These are phyloP conservation scores for Calycina marina DNA, from an alignment of 2,329 filamentous ascomycete species.

Conservation along the genomic window DNA sequence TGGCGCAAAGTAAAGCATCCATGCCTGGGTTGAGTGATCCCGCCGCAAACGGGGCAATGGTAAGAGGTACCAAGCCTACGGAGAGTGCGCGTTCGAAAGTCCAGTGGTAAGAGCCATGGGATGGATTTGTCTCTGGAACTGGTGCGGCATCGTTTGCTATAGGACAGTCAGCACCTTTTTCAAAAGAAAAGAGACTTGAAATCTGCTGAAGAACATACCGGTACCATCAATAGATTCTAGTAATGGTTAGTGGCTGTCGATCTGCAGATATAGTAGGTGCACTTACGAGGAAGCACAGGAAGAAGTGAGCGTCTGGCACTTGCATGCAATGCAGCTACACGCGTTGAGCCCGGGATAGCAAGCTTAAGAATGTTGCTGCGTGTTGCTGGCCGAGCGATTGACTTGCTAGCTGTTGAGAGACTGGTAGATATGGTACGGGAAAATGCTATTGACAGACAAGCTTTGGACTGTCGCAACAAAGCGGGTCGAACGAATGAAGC, in stretches of 20 bases:
- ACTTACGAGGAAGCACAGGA: slow-evolving; percentile 71
- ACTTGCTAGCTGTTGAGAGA: slow-evolving; percentile 22
- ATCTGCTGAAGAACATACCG: slow-evolving; percentile 34
- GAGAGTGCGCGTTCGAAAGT: slow-evolving; percentile 82
- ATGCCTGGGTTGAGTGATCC: slow-evolving; percentile 80
- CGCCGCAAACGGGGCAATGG: slow-evolving; percentile 79
- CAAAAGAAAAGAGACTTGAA: neutral
- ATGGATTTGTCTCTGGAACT: slow-evolving; percentile 55
- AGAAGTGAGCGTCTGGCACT: slow-evolving; percentile 62
- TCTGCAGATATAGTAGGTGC: too few relatives aligned
- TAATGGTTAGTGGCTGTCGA: slow-evolving; percentile 16
- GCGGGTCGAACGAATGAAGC: slow-evolving; percentile 35
- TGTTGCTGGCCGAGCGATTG: slow-evolving; percentile 12
- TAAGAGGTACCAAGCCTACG: slow-evolving; percentile 70
- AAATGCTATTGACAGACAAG: too few relatives aligned
- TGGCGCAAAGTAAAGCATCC: slow-evolving; percentile 72
- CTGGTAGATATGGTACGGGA: too few relatives aligned
- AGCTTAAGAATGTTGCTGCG: slow-evolving; percentile 26
- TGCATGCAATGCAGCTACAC: slow-evolving; percentile 75
- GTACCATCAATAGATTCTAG: slow-evolving; percentile 66
- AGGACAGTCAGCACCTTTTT: slow-evolving; percentile 13
- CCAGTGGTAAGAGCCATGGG: slow-evolving; percentile 97
- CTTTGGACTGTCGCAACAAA: too few relatives aligned
- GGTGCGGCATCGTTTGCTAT: slow-evolving; percentile 75
- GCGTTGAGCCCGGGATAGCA: slow-evolving; percentile 25